phyloP scores from a whole-genome alignment of 306 rosid species.

The Potentilla sterilis region DNA sequence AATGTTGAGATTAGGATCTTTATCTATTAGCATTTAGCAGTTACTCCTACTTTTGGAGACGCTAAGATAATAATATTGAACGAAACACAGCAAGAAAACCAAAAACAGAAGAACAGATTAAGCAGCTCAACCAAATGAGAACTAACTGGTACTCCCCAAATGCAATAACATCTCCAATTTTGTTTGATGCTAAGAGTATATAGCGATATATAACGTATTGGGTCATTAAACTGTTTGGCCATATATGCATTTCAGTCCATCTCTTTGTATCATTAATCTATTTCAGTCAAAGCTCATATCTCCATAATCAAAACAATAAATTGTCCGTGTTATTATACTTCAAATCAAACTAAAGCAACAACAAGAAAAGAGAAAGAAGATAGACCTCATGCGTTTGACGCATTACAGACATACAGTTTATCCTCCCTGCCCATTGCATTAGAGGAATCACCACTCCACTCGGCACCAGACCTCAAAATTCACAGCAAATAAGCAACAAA shows the following conservation, averaged over 20 bases:
- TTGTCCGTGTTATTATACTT: neutral
- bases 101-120: neutral
- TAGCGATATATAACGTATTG: neutral
- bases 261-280: neutral
- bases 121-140: neutral
- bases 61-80: neutral
- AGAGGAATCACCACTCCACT: constrained; percentile 80
- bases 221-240: neutral
- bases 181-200: neutral
- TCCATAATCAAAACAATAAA: neutral
- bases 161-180: neutral
- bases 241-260: constrained; percentile 4
- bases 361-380: constrained; percentile 10
- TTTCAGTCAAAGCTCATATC: neutral
- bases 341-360: neutral
- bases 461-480: constrained; percentile 72
- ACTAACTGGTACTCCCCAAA: neutral
- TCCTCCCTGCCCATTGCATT: constrained; percentile 95
- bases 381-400: constrained; percentile 54
- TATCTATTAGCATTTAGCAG: no score
- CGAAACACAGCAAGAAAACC: neutral
- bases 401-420: constrained; percentile 63
- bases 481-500: constrained; percentile 1
- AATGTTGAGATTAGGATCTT: neutral
- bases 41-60: neutral